phyloP scores from a whole-genome alignment of 1,139 yeast species.

The Lodderomyces metapsilosis region DNA sequence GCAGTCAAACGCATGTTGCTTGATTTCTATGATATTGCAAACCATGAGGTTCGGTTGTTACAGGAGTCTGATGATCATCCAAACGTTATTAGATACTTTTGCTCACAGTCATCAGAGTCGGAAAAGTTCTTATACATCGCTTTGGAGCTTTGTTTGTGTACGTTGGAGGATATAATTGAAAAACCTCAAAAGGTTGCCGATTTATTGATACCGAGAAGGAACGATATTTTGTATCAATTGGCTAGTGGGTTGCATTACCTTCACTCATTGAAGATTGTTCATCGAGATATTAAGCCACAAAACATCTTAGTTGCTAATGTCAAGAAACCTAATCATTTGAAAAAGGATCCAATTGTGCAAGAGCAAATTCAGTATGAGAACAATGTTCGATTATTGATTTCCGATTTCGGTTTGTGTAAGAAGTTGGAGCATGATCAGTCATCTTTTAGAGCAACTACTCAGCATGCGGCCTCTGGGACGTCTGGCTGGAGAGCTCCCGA shows the following conservation, averaged over 20 bases:
- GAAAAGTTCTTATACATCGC: constrained; percentile 92
- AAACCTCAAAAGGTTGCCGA: constrained; percentile 38
- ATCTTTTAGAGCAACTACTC: constrained; percentile 88
- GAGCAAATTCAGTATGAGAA: constrained; percentile 10
- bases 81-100: constrained; percentile 87
- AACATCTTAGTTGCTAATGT: constrained; percentile 85
- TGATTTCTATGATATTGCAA: constrained; percentile 91
- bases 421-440: constrained; percentile 89
- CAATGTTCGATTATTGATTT: constrained; percentile 65
- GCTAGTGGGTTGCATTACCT: constrained; percentile 84
- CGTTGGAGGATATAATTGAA: constrained; percentile 82
- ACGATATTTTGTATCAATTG: constrained; percentile 68
- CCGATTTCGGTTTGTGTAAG: constrained; percentile 95
- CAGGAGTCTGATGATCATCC: constrained; percentile 98
- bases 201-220: constrained; percentile 24
- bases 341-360: not conserved
- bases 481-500: constrained; percentile 99
- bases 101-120: constrained; percentile 71
- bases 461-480: constrained; percentile 89
- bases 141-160: constrained; percentile 83
- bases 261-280: constrained; percentile 89
- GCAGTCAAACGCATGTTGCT: constrained; percentile 93
- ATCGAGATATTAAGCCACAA: constrained; percentile 94
- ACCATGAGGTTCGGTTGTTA: constrained; percentile 83
- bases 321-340: constrained; percentile 15